Conservation (phyloP, 2,329 filamentous ascomycete genomes). For the Aspergillus felis region DNA sequence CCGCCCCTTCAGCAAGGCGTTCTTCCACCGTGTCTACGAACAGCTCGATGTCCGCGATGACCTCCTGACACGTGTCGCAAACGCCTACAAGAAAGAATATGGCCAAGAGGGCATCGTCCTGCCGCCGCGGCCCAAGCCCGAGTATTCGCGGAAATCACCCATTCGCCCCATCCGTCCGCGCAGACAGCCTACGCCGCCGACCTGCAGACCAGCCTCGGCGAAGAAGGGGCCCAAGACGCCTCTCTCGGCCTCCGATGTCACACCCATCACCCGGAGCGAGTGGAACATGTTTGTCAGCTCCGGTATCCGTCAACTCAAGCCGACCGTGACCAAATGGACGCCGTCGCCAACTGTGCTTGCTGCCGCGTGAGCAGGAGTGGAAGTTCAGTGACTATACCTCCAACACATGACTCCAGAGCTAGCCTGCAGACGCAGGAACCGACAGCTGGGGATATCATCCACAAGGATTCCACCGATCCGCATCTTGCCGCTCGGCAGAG, state of each 20-base stretch:
- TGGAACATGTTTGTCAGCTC: conserved; percentile 39
- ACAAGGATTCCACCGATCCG: neutral
- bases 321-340: conserved; percentile 36
- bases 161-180: conserved; percentile 21
- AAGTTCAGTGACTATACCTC: neutral
- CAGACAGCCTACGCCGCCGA: conserved; percentile 18
- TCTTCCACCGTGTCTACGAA: conserved; percentile 43
- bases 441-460: neutral
- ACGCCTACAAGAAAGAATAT: conserved; percentile 32
- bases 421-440: neutral
- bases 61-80: conserved; percentile 33
- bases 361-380: conserved; percentile 19
- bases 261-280: conserved; percentile 40
- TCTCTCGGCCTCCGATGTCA: conserved; percentile 41
- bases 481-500: neutral
- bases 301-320: conserved; percentile 26
- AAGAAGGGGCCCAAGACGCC: conserved; percentile 38
- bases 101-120: conserved; percentile 39
- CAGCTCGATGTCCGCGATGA: conserved; percentile 37
- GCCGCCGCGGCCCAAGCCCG: conserved; percentile 15
- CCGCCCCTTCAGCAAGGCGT: conserved; percentile 41
- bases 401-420: neutral
- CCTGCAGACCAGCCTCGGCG: conserved; percentile 10
- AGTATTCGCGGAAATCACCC: conserved; percentile 16
- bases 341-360: conserved; percentile 32